Conservation (phyloP, 2,329 filamentous ascomycete genomes). For the Diaporthe sp. region DNA sequence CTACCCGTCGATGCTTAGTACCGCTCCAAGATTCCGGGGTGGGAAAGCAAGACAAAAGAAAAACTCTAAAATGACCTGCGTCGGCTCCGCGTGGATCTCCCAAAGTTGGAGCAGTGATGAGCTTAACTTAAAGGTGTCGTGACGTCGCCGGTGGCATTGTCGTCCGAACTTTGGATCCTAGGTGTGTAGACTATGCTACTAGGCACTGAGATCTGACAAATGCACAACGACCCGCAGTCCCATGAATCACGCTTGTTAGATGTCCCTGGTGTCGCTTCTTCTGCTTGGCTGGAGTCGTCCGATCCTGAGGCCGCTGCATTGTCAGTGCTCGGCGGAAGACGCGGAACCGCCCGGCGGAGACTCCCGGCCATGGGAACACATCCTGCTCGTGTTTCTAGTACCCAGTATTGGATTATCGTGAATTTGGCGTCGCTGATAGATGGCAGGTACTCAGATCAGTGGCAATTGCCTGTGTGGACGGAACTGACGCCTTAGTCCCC, state of each 20-base stretch:
- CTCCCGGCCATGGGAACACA: not conserved
- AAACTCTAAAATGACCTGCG: not conserved
- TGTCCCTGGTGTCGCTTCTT: not conserved
- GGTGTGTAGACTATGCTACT: not conserved
- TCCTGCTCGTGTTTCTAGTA: not conserved
- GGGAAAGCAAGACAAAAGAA: no score
- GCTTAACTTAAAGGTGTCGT: not conserved
- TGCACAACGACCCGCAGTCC: not conserved
- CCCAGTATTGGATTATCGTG: not conserved
- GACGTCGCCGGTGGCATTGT: not conserved
- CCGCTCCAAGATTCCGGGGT: not conserved
- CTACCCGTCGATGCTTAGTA: not conserved
- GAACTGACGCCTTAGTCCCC: not conserved
- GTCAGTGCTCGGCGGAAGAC: not conserved
- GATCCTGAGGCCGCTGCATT: not conserved
- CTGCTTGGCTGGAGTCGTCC: not conserved
- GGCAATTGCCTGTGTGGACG: not conserved
- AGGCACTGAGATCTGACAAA: not conserved
- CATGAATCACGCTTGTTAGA: not conserved
- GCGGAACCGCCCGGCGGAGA: not conserved
- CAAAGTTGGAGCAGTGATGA: not conserved
- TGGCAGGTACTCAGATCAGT: not conserved
- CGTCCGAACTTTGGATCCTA: not conserved
- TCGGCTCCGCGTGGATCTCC: not conserved
- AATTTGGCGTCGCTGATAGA: no score